Conservation (phyloP, 202 grass and related monocot genomes). For the Panicum hallii region DNA sequence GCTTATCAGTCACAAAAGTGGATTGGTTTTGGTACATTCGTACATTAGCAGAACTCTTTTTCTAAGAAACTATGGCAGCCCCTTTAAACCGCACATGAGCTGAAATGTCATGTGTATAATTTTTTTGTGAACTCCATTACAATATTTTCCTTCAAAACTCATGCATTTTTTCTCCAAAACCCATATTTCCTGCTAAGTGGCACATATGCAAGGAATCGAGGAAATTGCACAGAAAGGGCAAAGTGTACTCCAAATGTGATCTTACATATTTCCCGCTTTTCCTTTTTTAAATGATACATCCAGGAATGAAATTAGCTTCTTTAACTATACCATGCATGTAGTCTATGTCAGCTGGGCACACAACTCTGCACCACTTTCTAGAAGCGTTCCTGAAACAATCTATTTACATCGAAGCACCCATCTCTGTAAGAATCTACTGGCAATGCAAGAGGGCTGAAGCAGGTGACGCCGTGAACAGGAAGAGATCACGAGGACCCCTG, state of each 20-base stretch:
- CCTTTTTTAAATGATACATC: constrained; percentile 20
- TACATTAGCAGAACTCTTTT: neutral
- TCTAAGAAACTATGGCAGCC: neutral
- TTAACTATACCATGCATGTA: constrained; percentile 24
- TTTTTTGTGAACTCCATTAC: neutral
- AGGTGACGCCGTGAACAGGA: neutral
- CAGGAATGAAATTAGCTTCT: constrained; percentile 35
- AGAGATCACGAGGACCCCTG: neutral
- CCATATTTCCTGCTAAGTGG: neutral
- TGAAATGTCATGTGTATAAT: neutral
- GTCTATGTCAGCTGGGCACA: constrained; percentile 34
- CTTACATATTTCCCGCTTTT: constrained; percentile 2
- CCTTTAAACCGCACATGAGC: neutral
- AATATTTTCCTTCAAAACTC: neutral
- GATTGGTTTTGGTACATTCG: neutral
- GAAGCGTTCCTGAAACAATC: constrained; percentile 40
- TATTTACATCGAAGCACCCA: constrained; percentile 43
- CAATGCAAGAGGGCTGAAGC: constrained; percentile 17
- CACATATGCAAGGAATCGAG: neutral
- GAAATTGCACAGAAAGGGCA: constrained; percentile 5
- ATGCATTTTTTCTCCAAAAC: neutral
- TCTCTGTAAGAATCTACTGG: constrained; percentile 35
- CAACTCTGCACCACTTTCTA: constrained; percentile 43
- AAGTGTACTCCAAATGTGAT: constrained; percentile 22
- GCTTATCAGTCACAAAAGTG: neutral